These are phyloP conservation scores for Jatropha multifida DNA, from an alignment of 441 rosid species.

Conservation along the genomic window DNA sequence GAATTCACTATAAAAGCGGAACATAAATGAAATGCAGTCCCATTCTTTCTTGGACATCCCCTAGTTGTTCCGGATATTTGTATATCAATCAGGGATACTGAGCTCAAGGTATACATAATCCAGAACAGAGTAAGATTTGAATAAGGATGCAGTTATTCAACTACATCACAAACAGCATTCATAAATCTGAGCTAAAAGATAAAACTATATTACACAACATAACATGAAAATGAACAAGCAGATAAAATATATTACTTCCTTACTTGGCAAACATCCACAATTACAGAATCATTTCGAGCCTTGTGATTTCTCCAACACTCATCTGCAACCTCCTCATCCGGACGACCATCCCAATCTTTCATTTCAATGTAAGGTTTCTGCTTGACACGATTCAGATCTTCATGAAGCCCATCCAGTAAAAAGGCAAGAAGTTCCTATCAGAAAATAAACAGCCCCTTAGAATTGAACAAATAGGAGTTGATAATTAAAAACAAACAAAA, in stretches of 20 bases:
- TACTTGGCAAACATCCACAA: conserved; percentile 70
- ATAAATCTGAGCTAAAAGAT: background rate
- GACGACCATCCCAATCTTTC: conserved; percentile 55
- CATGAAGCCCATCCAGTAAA: conserved; percentile 81
- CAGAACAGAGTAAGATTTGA: too few relatives aligned
- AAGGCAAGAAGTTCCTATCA: conserved; percentile 70
- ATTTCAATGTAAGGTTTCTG: conserved; percentile 71
- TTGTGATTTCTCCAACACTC: conserved; percentile 68
- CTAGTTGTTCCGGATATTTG: background rate
- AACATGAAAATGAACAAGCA: background rate
- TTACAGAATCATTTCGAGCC: conserved; percentile 69
- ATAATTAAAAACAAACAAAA: background rate
- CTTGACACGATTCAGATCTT: conserved; percentile 79
- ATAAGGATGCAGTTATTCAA: background rate
- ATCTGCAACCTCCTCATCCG: conserved; percentile 68
- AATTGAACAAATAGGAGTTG: background rate
- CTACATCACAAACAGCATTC: conserved; percentile 25
- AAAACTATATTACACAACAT: conserved; percentile 29
- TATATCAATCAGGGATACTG: background rate
- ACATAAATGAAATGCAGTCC: background rate
- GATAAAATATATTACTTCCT: conserved; percentile 16
- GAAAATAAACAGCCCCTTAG: background rate
- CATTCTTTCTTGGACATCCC: background rate
- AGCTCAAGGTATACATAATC: too few relatives aligned
- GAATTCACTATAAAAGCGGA: background rate